Percentiles rank a stretch among this genome's conserved stretches.
phyloP scores from a whole-genome alignment of 352 stramenopile species.

The Pythium periplocum region DNA sequence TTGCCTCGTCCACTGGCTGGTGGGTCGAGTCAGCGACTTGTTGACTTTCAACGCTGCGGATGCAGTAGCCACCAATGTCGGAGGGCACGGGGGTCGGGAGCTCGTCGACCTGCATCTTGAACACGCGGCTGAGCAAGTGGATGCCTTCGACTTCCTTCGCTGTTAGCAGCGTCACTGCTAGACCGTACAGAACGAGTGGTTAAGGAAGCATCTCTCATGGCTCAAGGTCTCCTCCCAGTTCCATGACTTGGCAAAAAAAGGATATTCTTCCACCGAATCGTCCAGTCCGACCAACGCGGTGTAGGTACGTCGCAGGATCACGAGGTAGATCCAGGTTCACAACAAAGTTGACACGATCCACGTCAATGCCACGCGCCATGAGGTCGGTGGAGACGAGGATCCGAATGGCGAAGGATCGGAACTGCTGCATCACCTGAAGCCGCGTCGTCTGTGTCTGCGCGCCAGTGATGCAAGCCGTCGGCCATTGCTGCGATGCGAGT shows the following conservation, averaged over 20 bases:
- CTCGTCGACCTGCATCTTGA: constrained; percentile 60
- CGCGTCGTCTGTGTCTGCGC: constrained; percentile 57
- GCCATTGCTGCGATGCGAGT: constrained; percentile 46
- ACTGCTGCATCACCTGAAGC: constrained; percentile 53
- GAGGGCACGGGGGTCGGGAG: constrained; percentile 35
- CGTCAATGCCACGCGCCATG: constrained; percentile 66
- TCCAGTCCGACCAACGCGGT: constrained; percentile 66
- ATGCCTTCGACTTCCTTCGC: constrained; percentile 44
- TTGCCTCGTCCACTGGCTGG: too few species aligned
- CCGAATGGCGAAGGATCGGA: constrained; percentile 41
- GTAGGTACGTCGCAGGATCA: constrained; percentile 74
- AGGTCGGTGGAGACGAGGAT: constrained; percentile 79
- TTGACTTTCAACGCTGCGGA: constrained; percentile 1
- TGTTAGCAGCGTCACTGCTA: constrained; percentile 63
- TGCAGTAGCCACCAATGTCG: constrained; percentile 42
- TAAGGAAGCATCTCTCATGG: background rate
- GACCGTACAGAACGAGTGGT: constrained; percentile 22
- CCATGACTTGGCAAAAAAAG: constrained; percentile 16
- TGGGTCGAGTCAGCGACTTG: too few species aligned
- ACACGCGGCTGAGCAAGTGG: constrained; percentile 51
- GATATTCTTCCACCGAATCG: constrained; percentile 75
- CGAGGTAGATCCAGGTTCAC: constrained; percentile 70
- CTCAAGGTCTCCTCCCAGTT: constrained; percentile 5
- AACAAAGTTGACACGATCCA: constrained; percentile 78
- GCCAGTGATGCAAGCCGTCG: constrained; percentile 59